Evolutionary conservation across 768 basidiomycete genomes (phyloP), one percentile per base, ranked within the genome.

Genomic region (Lentinus tigrinus): DNA sequence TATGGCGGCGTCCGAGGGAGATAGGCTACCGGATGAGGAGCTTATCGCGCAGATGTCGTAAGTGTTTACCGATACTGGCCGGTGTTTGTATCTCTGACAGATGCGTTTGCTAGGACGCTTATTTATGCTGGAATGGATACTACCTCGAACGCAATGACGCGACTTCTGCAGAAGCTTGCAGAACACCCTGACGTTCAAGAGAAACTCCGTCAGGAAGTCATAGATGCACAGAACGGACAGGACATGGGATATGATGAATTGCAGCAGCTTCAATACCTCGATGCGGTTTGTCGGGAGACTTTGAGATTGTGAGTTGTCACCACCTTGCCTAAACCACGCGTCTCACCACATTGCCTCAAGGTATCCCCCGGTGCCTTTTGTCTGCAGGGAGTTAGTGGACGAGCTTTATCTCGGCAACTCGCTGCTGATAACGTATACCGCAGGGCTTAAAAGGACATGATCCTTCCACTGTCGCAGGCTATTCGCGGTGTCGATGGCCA

Each of bases 271-370:
- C 79, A 85, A 0, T 89, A 85, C 63, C 80, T 91, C 13, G 89
- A 89, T 58, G 77, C 76, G 10, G 78, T 87, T 6, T 75, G 85
- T 5, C 78, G 81, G 4, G 87, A 88, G 69, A 81, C 78, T 0
- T 66, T 87, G 58, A 78, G 86, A 0, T 47, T 85, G 2, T 75
- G 85, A 21, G 59, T 81, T 81, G 0, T 76, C 84, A 3, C 70
- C 76, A 1, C 60, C 38, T 8, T 16, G 9, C 2, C 23, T 40
- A 3, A 38, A 26, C 47, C 3, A 27, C 27, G 17, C 19, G 31
- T 24, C 17, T 17, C 3, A 38, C 47, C 17, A 28, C 17, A 19
- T n/a, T 34, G 1, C 24, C 21, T 38, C 23, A n/a, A n/a, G 23
- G 40, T 53, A 59, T 34, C 47, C 62, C 21, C 53, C 58, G 1